These are phyloP conservation scores for Phragmites australis DNA, from an alignment of 176 grass and related monocot species.

Conservation along the genomic window DNA sequence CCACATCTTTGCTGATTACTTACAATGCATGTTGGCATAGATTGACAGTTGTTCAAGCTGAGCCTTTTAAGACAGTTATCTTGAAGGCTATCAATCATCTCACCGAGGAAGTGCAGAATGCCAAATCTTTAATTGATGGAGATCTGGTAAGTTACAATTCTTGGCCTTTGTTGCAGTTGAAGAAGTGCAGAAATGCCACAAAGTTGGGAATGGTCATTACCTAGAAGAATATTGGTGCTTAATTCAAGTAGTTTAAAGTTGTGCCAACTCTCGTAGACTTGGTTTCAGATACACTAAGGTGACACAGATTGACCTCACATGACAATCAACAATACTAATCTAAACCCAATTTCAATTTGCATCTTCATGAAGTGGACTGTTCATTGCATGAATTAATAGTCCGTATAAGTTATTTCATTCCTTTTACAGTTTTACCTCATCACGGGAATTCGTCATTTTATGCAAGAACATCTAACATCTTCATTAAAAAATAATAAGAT, in stretches of 20 bases:
- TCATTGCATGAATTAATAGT: not conserved
- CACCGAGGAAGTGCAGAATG: conserved; percentile 70
- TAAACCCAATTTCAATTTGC: not conserved
- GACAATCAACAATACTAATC: not conserved
- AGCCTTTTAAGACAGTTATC: conserved; percentile 67
- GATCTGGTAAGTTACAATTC: conserved; percentile 53
- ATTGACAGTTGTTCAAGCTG: conserved; percentile 62
- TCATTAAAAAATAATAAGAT: not conserved
- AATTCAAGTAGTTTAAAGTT: not conserved
- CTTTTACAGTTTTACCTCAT: not conserved
- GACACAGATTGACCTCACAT: not conserved
- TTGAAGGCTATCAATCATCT: conserved; percentile 68
- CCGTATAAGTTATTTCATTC: not conserved
- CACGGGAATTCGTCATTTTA: not conserved
- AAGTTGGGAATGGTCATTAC: not conserved
- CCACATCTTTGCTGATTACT: conserved; percentile 9
- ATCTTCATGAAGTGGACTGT: not conserved
- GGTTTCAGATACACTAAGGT: not conserved
- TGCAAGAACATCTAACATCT: not conserved
- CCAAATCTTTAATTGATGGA: conserved; percentile 75
- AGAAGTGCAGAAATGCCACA: conserved; percentile 6
- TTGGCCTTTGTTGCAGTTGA: conserved; percentile 8
- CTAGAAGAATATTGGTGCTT: not conserved
- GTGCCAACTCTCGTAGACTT: not conserved
- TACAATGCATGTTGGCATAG: conserved; percentile 6